These are phyloP conservation scores for Debaryomyces psychrophilus DNA, from an alignment of 1,139 yeast species.

Conservation along the genomic window DNA sequence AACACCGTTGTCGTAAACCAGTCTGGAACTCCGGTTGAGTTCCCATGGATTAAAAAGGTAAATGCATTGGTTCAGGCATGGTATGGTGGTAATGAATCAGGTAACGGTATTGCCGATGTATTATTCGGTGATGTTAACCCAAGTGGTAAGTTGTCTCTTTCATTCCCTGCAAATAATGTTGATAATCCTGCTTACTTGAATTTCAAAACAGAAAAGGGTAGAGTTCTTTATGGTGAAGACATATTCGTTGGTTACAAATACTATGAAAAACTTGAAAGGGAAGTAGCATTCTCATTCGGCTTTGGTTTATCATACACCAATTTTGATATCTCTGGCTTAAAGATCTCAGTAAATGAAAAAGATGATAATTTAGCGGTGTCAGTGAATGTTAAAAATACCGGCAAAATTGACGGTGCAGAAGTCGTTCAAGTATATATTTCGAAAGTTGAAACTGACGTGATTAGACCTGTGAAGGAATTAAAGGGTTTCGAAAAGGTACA, in stretches of 20 bases:
- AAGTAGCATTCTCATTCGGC: conserved; percentile 30
- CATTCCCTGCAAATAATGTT: conserved; percentile 27
- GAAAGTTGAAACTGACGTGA: conserved; percentile 41
- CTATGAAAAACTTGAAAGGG: conserved; percentile 25
- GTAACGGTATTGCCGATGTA: conserved; percentile 33
- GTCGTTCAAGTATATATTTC: conserved; percentile 50
- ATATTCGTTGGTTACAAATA: conserved; percentile 30
- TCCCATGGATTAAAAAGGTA: conserved; percentile 59
- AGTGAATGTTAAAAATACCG: conserved; percentile 47
- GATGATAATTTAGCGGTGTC: conserved; percentile 26
- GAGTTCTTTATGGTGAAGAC: conserved; percentile 31
- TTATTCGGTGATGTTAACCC: conserved; percentile 33
- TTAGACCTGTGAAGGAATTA: conserved; percentile 61
- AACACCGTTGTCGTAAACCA: conserved; percentile 60
- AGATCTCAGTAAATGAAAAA: conserved; percentile 28
- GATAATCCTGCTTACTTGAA: conserved; percentile 30
- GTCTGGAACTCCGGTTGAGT: conserved; percentile 63
- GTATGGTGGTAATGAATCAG: conserved; percentile 41
- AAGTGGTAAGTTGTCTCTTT: conserved; percentile 28
- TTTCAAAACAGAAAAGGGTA: conserved; percentile 26
- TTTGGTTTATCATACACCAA: conserved; percentile 29
- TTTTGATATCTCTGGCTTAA: conserved; percentile 20
- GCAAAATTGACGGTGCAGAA: conserved; percentile 45
- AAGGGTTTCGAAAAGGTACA: conserved; percentile 56
- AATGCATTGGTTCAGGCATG: conserved; percentile 54